These are phyloP conservation scores for Lyophyllum shimeji DNA, from an alignment of 768 basidiomycete species.

Conservation along the genomic window DNA sequence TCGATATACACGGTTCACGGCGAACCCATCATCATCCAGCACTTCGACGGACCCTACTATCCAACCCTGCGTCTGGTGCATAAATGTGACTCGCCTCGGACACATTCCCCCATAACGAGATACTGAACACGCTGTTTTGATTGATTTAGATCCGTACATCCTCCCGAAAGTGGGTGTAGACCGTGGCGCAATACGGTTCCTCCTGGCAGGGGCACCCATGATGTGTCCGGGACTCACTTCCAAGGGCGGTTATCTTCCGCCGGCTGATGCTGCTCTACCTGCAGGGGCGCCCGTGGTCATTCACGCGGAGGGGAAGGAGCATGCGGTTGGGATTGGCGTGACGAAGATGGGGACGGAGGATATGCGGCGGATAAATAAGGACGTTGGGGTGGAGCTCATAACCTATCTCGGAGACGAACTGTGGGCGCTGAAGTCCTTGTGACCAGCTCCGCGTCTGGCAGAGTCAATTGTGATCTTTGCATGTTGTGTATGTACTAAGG, in stretches of 20 bases:
- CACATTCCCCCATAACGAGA: not conserved
- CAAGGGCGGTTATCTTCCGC: conserved; percentile 83
- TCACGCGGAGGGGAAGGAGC: conserved; percentile 93
- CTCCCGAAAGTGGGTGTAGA: conserved; percentile 89
- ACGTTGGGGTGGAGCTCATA: conserved; percentile 84
- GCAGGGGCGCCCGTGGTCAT: conserved; percentile 84
- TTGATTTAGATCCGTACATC: conserved; percentile 77
- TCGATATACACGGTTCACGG: conserved; percentile 89
- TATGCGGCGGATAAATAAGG: conserved; percentile 88
- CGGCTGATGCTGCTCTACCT: conserved; percentile 62
- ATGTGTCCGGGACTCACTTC: conserved; percentile 98
- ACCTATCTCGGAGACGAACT: conserved; percentile 87
- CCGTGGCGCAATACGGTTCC: conserved; percentile 96
- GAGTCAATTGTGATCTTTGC: conserved; percentile 2
- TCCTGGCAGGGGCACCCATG: conserved; percentile 92
- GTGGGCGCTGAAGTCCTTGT: conserved; percentile 71
- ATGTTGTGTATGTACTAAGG: conserved; percentile 3
- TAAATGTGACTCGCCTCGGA: conserved; percentile 67
- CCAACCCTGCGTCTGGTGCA: conserved; percentile 90
- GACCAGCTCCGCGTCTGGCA: conserved; percentile 17
- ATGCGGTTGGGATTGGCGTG: conserved; percentile 84
- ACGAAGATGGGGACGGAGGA: conserved; percentile 85
- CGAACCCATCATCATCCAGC: conserved; percentile 92
- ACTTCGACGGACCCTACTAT: conserved; percentile 90
- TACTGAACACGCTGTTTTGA: conserved; percentile 1